Conservation (phyloP, 768 basidiomycete genomes). For the Paxillus rubicundulus region DNA sequence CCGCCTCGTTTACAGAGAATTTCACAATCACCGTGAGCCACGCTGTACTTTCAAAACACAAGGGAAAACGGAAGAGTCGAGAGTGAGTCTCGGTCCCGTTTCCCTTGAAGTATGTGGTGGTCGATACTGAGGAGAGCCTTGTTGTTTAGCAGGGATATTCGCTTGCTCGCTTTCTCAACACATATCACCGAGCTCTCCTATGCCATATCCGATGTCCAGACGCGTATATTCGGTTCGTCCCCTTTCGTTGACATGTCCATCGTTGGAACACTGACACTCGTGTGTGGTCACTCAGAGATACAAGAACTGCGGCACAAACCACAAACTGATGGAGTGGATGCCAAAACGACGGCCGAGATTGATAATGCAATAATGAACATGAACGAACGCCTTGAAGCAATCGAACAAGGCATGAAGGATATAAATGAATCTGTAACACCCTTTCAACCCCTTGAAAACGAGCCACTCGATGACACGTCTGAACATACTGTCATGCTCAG, state of each 20-base stretch:
- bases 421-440: constrained; percentile 67
- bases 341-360: constrained; percentile 64
- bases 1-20: constrained; percentile 52
- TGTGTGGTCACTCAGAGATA: constrained; percentile 55
- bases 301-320: constrained; percentile 91
- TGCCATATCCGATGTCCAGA: constrained; percentile 85
- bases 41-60: constrained; percentile 39
- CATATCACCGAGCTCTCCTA: constrained; percentile 88
- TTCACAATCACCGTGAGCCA: constrained; percentile 63
- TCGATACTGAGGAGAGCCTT: constrained; percentile 24
- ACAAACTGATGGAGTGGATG: constrained; percentile 52
- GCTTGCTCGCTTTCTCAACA: constrained; percentile 73
- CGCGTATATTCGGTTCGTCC: constrained; percentile 77
- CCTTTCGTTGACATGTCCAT: constrained; percentile 3
- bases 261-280: constrained; percentile 11
- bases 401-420: constrained; percentile 68
- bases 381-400: constrained; percentile 73
- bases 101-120: constrained; percentile 23
- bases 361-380: constrained; percentile 79
- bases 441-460: constrained; percentile 46
- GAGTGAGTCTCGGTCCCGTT: constrained; percentile 52
- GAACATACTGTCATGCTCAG: constrained; percentile 49
- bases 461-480: constrained; percentile 45
- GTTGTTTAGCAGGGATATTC: constrained; percentile 58
- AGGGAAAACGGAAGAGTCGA: constrained; percentile 56